Evolutionary conservation across 2,329 filamentous ascomycete genomes (phyloP), one percentile per base, ranked within the genome.

Genomic region (Apiospora marii): DNA sequence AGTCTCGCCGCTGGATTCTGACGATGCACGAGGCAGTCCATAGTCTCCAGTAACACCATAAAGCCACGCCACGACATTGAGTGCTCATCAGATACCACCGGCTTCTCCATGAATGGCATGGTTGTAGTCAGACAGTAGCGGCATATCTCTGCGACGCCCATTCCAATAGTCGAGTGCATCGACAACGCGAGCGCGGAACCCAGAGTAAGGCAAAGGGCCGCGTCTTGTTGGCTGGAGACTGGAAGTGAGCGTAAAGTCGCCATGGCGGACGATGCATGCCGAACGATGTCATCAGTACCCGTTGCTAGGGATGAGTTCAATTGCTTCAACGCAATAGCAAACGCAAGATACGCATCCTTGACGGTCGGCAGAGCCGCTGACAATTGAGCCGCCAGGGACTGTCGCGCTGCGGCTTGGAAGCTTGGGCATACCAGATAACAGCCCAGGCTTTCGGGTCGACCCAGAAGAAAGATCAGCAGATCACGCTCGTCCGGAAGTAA

Each of bases 331-430:
- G 76, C 71, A 46, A 67, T 68, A 61, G 77, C 78, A 77, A 71
- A 79, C 43, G 77, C 78, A 27, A 79, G 76, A 69, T 74, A 77
- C 10, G 77, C 77, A 75, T 79, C 75, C 64, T 77, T 79, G 51
- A 79, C 74, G 24, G 76, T n/a, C 19, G 75, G 74, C 22, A 73
- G 64, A 16, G 75, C 72, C 70, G 70, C 70, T 61, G 68, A 72
- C 30, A 78, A 68, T 22, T 68, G 74, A n/a, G 72, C 41, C 2
- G 69, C 64, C 7, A 79, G 69, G 13, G 74, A 75, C 19, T 72
- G 73, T 67, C 75, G 75, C 69, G 76, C 51, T 22, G 34, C 74
- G 49, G 67, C 73, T 75, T 74, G 74, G 71, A 78, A 79, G 68
- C 75, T 74, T 2, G 77, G 71, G 71, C 74, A 72, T 14, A 76